These are phyloP conservation scores for Entrophospora sp. DNA, from an alignment of 192 early-diverging fungal species.

Conservation along the genomic window DNA sequence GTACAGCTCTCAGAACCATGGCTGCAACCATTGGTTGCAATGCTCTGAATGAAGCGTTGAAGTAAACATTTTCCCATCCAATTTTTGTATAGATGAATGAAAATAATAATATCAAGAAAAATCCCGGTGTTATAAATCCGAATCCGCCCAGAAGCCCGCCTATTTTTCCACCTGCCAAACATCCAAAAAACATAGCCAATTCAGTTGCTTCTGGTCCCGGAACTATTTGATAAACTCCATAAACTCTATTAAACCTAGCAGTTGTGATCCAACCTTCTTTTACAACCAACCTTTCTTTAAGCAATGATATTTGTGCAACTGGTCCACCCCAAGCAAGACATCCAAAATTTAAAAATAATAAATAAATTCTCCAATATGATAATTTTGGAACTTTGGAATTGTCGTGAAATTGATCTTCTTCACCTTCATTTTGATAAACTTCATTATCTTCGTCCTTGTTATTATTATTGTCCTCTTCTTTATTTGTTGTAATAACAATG, in stretches of 20 bases:
- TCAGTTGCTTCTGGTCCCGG: slow-evolving; percentile 52
- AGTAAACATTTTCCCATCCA: slow-evolving; percentile 40
- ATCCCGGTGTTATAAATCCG: slow-evolving; percentile 44
- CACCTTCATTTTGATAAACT: too few species aligned
- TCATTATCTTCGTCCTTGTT: too few species aligned
- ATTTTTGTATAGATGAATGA: slow-evolving; percentile 33
- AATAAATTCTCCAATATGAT: slow-evolving; percentile 29
- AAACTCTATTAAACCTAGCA: slow-evolving; percentile 40
- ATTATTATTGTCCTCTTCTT: too few species aligned
- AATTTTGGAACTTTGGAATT: slow-evolving; percentile 33
- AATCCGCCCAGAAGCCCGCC: slow-evolving; percentile 41
- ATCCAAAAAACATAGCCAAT: slow-evolving; percentile 46
- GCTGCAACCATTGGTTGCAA: slow-evolving; percentile 48
- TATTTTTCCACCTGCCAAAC: slow-evolving; percentile 32
- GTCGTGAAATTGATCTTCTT: slow-evolving; percentile 26
- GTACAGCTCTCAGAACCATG: slow-evolving; percentile 39
- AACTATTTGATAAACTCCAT: slow-evolving; percentile 47
- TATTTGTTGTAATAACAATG: too few species aligned
- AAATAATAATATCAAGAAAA: slow-evolving; percentile 34
- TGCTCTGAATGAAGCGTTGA: slow-evolving; percentile 42
- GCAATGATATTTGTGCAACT: slow-evolving; percentile 42
- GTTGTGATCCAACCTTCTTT: slow-evolving; percentile 41
- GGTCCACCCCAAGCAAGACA: slow-evolving; percentile 44
- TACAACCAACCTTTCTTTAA: slow-evolving; percentile 39
- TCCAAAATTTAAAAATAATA: slow-evolving; percentile 38